Percentiles rank a stretch among this genome's conserved stretches.
These are phyloP conservation scores for Exophiala viscosa DNA, from an alignment of 2,329 filamentous ascomycete species.

Conservation along the genomic window DNA sequence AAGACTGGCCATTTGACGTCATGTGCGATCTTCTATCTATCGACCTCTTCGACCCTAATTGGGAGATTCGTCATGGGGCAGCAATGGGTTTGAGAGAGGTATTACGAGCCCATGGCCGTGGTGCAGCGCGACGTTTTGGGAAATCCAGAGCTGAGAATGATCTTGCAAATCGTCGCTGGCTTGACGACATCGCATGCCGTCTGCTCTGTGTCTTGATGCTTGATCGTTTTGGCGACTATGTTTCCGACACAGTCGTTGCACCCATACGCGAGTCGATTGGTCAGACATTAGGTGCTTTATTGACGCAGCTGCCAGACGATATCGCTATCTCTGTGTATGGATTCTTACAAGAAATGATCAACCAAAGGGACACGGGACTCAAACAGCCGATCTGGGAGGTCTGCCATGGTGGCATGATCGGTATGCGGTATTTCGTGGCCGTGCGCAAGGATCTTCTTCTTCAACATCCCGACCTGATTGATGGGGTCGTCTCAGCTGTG, in stretches of 20 bases:
- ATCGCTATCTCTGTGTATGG: slow-evolving; percentile 83
- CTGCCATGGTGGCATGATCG: slow-evolving; percentile 97
- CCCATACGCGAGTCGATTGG: slow-evolving; percentile 94
- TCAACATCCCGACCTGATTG: slow-evolving; percentile 78
- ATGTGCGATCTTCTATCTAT: slow-evolving; percentile 91
- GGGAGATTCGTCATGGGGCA: slow-evolving; percentile 94
- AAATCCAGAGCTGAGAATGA: slow-evolving; percentile 74
- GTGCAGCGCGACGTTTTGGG: slow-evolving; percentile 72
- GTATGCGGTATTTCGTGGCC: slow-evolving; percentile 88
- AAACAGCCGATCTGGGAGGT: slow-evolving; percentile 83
- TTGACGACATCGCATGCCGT: slow-evolving; percentile 92
- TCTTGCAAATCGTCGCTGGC: slow-evolving; percentile 73
- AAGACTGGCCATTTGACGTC: slow-evolving; percentile 90
- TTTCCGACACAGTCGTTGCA: slow-evolving; percentile 93
- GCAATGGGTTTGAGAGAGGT: slow-evolving; percentile 93
- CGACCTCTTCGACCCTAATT: slow-evolving; percentile 87
- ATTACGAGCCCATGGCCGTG: slow-evolving; percentile 82
- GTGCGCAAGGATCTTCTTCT: slow-evolving; percentile 89
- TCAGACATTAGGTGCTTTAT: slow-evolving; percentile 82
- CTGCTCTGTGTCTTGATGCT: slow-evolving; percentile 95
- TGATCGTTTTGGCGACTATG: slow-evolving; percentile 95
- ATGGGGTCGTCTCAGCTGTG: slow-evolving; percentile 85
- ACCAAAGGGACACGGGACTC: slow-evolving; percentile 76
- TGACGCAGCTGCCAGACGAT: slow-evolving; percentile 74
- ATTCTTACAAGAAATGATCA: slow-evolving; percentile 82